A percentile compares a stretch with the other conserved stretches of the same genome.
phyloP scores from a whole-genome alignment of 1,139 yeast species.

The Hemisphaericaspora xylofermentans region DNA sequence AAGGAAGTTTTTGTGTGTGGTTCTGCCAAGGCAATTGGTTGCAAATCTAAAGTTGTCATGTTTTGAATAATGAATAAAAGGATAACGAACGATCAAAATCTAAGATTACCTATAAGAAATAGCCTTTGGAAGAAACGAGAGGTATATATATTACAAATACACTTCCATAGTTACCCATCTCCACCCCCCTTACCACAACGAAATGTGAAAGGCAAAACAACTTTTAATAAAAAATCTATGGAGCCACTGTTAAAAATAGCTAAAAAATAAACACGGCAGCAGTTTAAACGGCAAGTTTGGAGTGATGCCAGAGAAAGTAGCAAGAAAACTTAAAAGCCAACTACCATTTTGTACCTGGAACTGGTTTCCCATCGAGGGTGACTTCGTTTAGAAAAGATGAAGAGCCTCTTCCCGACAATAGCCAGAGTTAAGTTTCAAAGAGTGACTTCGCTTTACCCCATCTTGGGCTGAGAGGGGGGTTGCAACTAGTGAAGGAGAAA shows the following conservation, averaged over 20 bases:
- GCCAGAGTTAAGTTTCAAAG: not conserved
- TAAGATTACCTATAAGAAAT: not conserved
- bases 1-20: conserved; percentile 46
- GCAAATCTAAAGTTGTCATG: conserved; percentile 15
- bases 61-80: conserved; percentile 3
- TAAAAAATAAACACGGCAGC: not conserved
- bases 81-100: not conserved
- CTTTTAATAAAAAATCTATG: not conserved
- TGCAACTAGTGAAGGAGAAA: not conserved
- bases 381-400: not conserved
- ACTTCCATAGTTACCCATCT: not conserved
- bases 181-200: not conserved
- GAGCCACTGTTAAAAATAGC: not conserved
- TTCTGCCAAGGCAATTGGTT: conserved; percentile 10
- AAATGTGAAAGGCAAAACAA: not conserved
- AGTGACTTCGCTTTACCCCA: conserved; percentile 1
- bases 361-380: not conserved
- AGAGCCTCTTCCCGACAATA: not conserved
- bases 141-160: not conserved
- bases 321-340: not conserved
- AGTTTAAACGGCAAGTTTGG: not conserved
- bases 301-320: not conserved
- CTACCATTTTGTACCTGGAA: not conserved
- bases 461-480: not conserved
- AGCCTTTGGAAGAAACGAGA: not conserved